Evolutionary conservation across 176 grass and related monocot genomes (phyloP).

Genomic region (Rhynchospora tenuis): DNA sequence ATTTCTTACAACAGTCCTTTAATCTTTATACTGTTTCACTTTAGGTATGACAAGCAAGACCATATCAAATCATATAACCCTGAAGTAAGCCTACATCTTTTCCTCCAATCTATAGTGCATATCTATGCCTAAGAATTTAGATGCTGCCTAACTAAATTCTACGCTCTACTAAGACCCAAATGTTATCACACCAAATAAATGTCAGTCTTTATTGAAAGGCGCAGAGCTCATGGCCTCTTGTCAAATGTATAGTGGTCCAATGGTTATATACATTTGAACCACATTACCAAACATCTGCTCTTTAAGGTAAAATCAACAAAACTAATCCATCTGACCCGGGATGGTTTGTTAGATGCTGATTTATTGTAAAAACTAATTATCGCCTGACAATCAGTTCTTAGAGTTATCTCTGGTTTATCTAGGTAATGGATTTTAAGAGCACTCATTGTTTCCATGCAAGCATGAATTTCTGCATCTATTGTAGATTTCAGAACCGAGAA

Average conservation of each 20-base stretch:
- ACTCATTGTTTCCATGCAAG: too few species aligned
- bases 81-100: not conserved
- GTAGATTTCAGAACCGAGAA: too few species aligned
- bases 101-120: not conserved
- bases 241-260: not conserved
- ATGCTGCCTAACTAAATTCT: not conserved
- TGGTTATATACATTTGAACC: too few species aligned
- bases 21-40: not conserved
- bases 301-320: too few species aligned
- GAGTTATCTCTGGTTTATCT: too few species aligned
- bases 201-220: not conserved
- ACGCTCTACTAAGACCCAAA: not conserved
- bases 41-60: not conserved
- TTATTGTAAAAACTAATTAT: too few species aligned
- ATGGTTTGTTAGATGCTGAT: too few species aligned
- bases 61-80: not conserved
- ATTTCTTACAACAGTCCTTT: not conserved
- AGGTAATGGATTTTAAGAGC: too few species aligned
- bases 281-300: too few species aligned
- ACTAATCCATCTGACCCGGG: too few species aligned
- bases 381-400: too few species aligned
- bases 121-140: slow-evolving; percentile 2
- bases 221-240: not conserved
- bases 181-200: not conserved
- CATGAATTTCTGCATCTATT: too few species aligned